Conservation (phyloP, 2,329 filamentous ascomycete species). For the Ophiocordyceps camponoti-saundersi region DNA sequence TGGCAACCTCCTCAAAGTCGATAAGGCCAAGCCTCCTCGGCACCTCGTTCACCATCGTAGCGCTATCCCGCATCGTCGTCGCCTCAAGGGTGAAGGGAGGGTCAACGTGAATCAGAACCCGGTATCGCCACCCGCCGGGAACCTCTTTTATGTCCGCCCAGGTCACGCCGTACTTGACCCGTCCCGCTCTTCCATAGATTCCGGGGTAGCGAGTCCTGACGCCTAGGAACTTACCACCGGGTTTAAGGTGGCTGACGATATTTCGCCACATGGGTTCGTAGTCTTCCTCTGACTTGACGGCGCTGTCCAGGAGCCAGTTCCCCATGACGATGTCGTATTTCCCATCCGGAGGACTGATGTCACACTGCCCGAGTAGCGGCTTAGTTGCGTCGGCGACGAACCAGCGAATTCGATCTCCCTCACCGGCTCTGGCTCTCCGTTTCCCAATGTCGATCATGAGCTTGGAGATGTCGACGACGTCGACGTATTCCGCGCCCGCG, state of each 20-base stretch:
- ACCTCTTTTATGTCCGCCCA: neutral
- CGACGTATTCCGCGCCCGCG: slow-evolving; percentile 1
- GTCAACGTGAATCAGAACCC: neutral
- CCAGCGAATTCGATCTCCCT: neutral
- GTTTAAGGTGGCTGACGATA: neutral
- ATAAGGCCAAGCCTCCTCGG: neutral
- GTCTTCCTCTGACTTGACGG: neutral
- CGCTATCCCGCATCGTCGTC: neutral
- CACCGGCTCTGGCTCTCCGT: neutral
- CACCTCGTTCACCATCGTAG: neutral
- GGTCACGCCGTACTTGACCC: neutral
- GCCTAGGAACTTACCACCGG: slow-evolving; percentile 2
- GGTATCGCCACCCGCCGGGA: neutral
- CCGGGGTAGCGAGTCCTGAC: neutral
- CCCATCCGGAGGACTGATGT: neutral
- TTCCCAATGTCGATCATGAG: slow-evolving; percentile 1
- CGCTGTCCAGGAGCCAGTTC: slow-evolving; percentile 2
- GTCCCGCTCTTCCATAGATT: neutral
- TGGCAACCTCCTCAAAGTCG: neutral
- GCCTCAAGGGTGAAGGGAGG: neutral
- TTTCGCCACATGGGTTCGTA: slow-evolving; percentile 2
- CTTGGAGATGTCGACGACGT: slow-evolving; percentile 1
- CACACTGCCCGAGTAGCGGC: neutral
- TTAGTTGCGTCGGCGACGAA: neutral
- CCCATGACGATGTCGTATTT: slow-evolving; percentile 3